Percentiles rank a stretch among this genome's conserved stretches.
These are phyloP conservation scores for Sclerotinia borealis DNA, from an alignment of 2,329 filamentous ascomycete species.

Conservation along the genomic window DNA sequence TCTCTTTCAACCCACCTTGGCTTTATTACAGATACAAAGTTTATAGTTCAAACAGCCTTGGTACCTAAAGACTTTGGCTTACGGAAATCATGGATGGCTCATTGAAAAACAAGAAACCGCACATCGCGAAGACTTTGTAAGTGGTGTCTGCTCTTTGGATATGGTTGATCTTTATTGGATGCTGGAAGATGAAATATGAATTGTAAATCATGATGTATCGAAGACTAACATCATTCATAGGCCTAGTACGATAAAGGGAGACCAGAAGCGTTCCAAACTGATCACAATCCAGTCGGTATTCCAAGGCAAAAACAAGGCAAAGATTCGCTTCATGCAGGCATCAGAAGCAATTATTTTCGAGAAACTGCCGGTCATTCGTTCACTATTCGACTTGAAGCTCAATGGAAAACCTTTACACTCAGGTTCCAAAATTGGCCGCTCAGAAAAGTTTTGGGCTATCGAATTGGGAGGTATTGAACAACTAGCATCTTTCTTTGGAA, in stretches of 20 bases:
- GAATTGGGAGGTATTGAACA: not conserved
- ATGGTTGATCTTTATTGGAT: too few relatives aligned
- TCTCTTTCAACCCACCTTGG: not conserved
- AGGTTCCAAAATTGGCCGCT: not conserved
- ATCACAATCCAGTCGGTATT: not conserved
- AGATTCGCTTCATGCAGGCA: not conserved
- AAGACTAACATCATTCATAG: not conserved
- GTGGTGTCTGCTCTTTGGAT: too few relatives aligned
- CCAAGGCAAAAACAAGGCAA: not conserved
- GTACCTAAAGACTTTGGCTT: not conserved
- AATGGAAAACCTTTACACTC: not conserved
- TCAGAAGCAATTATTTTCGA: not conserved
- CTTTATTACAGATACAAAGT: too few relatives aligned
- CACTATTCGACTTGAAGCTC: not conserved
- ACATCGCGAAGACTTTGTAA: not conserved
- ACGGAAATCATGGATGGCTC: not conserved
- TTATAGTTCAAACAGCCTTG: not conserved
- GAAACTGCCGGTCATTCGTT: not conserved
- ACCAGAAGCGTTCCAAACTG: not conserved
- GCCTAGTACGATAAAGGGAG: not conserved
- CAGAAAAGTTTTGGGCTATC: not conserved
- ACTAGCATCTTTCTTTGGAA: not conserved
- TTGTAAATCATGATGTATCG: accelerated
- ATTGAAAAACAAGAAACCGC: not conserved
- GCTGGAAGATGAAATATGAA: not conserved